Percentiles rank a stretch among this genome's conserved stretches.
Evolutionary conservation across 345 rosid species (phyloP).

Genomic region (Eutrema yunnanense): DNA sequence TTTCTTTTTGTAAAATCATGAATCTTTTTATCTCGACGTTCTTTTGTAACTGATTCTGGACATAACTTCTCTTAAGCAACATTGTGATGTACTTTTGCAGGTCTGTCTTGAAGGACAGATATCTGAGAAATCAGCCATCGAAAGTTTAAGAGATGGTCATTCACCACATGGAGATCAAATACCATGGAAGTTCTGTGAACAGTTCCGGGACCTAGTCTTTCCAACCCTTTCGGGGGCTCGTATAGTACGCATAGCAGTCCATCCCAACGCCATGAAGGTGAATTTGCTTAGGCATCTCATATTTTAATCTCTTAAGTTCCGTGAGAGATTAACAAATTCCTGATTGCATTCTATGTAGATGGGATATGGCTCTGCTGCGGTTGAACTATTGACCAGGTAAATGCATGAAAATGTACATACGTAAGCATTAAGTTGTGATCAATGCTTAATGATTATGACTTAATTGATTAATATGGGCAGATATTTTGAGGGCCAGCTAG

Average conservation of each 20-base stretch:
- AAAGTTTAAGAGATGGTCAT: slow-evolving; percentile 69
- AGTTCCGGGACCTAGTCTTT: slow-evolving; percentile 68
- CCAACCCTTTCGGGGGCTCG: slow-evolving; percentile 95
- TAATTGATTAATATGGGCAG: slow-evolving; percentile 34
- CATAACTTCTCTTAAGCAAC: neutral
- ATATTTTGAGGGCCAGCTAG: slow-evolving; percentile 83
- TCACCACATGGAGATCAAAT: slow-evolving; percentile 94
- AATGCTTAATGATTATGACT: neutral
- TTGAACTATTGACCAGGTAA: slow-evolving; percentile 85
- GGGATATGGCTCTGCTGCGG: slow-evolving; percentile 93
- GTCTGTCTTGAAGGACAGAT: slow-evolving; percentile 91
- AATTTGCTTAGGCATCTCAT: slow-evolving; percentile 9
- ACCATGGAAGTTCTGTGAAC: slow-evolving; percentile 96
- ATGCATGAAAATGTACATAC: neutral
- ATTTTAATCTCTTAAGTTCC: neutral
- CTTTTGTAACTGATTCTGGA: slow-evolving; percentile 1
- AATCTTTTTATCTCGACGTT: neutral
- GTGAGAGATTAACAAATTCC: slow-evolving; percentile 1
- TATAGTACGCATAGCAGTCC: slow-evolving; percentile 93
- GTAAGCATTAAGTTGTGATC: slow-evolving; percentile 38
- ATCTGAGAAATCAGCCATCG: slow-evolving; percentile 68
- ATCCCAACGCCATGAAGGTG: slow-evolving; percentile 96
- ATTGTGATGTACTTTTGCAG: slow-evolving; percentile 33
- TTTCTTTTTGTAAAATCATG: neutral
- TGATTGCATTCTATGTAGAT: slow-evolving; percentile 45